Evolutionary conservation across 495 filamentous ascomycete genomes (phyloP).

Genomic region (Penicillium maclennaniae): DNA sequence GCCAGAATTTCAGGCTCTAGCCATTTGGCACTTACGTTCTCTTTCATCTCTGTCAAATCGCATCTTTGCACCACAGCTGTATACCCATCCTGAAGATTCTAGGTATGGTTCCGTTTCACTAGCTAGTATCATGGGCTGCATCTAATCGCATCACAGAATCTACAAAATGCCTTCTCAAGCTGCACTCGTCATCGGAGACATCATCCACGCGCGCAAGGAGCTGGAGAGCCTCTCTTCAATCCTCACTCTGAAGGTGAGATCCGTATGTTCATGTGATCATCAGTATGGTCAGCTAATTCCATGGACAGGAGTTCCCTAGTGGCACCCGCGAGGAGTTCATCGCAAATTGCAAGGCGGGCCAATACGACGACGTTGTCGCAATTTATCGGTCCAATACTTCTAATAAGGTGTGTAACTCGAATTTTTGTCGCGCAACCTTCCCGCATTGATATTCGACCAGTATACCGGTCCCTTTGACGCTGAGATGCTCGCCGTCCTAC

Average conservation of each 20-base stretch:
- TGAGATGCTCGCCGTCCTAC: constrained; percentile 57
- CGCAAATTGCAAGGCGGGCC: constrained; percentile 47
- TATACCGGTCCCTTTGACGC: constrained; percentile 57
- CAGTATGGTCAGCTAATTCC: not conserved
- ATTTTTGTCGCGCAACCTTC: not conserved
- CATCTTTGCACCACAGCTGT: not conserved
- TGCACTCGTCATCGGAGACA: constrained; percentile 54
- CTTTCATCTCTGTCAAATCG: constrained; percentile 2
- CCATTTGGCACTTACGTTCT: constrained; percentile 1
- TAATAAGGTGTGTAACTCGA: constrained; percentile 40
- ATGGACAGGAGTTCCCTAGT: constrained; percentile 49
- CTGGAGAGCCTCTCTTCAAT: constrained; percentile 53
- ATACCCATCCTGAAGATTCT: not conserved
- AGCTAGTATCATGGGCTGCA: constrained; percentile 4
- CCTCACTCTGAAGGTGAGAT: constrained; percentile 50
- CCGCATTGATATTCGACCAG: constrained; percentile 25
- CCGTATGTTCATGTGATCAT: not conserved
- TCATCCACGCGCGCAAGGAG: constrained; percentile 51
- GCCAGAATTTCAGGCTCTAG: constrained; percentile 2
- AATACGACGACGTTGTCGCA: constrained; percentile 54
- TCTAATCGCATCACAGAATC: constrained; percentile 11
- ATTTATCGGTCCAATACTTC: constrained; percentile 59
- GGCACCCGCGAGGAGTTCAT: constrained; percentile 53
- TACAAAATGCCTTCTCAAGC: constrained; percentile 36
- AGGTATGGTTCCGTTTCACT: not conserved